A percentile compares a stretch with the other conserved stretches of the same genome.
Conservation (phyloP, 176 grass and related monocot genomes). For the Lolium rigidum region DNA sequence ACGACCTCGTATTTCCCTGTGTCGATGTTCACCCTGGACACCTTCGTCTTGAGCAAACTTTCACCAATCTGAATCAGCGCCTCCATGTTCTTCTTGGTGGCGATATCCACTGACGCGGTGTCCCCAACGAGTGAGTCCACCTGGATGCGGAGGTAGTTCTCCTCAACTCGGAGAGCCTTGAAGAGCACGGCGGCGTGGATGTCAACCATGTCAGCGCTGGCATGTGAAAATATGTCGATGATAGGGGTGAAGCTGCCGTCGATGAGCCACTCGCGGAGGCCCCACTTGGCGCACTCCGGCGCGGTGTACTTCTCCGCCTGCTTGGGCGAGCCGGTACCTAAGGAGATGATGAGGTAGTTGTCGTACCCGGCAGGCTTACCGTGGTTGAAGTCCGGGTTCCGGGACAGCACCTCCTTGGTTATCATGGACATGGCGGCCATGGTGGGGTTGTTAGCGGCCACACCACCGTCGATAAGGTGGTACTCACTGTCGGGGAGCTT, state of each 20-base stretch:
- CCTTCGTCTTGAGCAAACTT: conserved; percentile 42
- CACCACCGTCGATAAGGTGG: conserved; percentile 70
- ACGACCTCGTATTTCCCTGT: conserved; percentile 38
- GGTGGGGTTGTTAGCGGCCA: conserved; percentile 71
- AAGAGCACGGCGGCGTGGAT: not conserved
- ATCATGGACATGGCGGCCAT: conserved; percentile 50
- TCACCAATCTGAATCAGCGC: conserved; percentile 53
- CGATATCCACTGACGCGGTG: conserved; percentile 59
- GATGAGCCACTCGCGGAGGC: conserved; percentile 52
- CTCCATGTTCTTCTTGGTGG: conserved; percentile 72
- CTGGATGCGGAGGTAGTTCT: conserved; percentile 77
- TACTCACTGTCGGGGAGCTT: not conserved
- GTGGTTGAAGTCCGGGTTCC: conserved; percentile 49
- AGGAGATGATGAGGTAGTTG: conserved; percentile 62
- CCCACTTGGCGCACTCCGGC: conserved; percentile 50
- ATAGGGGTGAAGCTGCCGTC: conserved; percentile 49
- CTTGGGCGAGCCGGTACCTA: conserved; percentile 57
- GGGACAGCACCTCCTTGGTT: conserved; percentile 47
- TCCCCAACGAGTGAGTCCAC: conserved; percentile 50
- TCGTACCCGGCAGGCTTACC: conserved; percentile 43
- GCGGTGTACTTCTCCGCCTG: conserved; percentile 47
- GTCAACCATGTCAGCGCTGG: conserved; percentile 70
- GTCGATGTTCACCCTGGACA: conserved; percentile 69
- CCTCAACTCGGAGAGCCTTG: not conserved
- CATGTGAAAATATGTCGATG: conserved; percentile 69